These are phyloP conservation scores for Penicillium sp. DNA, from an alignment of 2,329 filamentous ascomycete species.

Conservation along the genomic window DNA sequence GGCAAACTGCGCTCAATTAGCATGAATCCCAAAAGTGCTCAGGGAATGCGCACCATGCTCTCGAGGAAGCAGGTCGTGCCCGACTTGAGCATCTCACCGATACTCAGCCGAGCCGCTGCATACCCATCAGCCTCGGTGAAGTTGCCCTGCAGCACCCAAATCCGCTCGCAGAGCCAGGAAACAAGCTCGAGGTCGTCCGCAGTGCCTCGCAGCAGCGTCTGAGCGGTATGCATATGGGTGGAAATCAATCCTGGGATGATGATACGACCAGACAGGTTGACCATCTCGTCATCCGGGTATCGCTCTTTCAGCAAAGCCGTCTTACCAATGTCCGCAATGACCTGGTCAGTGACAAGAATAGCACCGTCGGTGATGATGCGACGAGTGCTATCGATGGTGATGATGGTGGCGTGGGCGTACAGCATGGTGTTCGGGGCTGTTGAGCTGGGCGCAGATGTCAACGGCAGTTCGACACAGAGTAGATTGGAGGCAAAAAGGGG, in stretches of 20 bases:
- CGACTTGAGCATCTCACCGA: conserved; percentile 49
- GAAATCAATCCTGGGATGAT: conserved; percentile 49
- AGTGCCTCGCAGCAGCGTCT: conserved; percentile 45
- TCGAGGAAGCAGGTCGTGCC: conserved; percentile 52
- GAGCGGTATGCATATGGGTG: conserved; percentile 49
- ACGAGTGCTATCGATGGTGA: conserved; percentile 47
- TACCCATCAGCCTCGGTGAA: conserved; percentile 48
- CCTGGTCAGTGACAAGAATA: conserved; percentile 38
- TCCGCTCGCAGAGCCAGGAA: conserved; percentile 49
- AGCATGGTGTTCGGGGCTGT: conserved; percentile 30
- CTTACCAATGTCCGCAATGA: conserved; percentile 45
- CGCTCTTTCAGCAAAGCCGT: conserved; percentile 28
- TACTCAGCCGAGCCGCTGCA: conserved; percentile 45
- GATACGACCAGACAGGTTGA: conserved; percentile 41
- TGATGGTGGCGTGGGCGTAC: conserved; percentile 49
- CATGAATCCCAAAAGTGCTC: not conserved
- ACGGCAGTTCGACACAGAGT: too few species aligned
- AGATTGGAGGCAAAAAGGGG: too few species aligned
- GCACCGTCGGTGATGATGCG: conserved; percentile 47
- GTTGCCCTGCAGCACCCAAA: conserved; percentile 47
- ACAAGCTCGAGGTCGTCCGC: conserved; percentile 50
- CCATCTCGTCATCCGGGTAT: conserved; percentile 29
- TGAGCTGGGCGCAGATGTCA: not conserved
- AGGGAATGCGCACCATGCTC: conserved; percentile 42
- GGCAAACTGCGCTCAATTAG: conserved; percentile 34